phyloP scores from a whole-genome alignment of 2,329 filamentous ascomycete species.

The Colletotrichum tropicale region DNA sequence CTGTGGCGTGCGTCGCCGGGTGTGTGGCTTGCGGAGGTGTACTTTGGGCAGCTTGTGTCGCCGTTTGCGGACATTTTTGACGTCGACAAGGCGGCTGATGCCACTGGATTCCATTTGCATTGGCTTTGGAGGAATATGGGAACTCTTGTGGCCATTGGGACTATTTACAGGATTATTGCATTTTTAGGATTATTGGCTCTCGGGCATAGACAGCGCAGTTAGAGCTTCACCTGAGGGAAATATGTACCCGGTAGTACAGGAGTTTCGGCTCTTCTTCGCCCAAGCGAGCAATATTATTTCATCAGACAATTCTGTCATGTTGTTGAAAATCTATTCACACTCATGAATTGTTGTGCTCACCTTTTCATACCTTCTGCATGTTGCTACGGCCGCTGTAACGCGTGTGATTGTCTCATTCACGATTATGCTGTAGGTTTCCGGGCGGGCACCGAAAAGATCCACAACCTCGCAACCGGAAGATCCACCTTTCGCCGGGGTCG shows the following conservation, averaged over 20 bases:
- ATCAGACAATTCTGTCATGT: background rate
- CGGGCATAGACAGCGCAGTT: conserved; percentile 33
- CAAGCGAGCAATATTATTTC: accelerated
- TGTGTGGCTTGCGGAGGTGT: conserved; percentile 61
- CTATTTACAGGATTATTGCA: conserved; percentile 48
- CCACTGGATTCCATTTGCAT: conserved; percentile 50
- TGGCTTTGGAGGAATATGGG: conserved; percentile 48
- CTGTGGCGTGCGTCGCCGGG: conserved; percentile 59
- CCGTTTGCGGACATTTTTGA: conserved; percentile 57
- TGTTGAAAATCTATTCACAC: background rate
- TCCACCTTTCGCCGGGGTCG: background rate
- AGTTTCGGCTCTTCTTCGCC: accelerated
- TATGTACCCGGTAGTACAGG: accelerated
- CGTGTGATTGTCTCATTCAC: accelerated
- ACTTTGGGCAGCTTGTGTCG: conserved; percentile 55
- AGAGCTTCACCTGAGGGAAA: background rate
- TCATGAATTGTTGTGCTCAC: background rate
- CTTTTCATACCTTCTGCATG: accelerated
- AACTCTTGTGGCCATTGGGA: conserved; percentile 43
- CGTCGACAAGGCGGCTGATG: conserved; percentile 46
- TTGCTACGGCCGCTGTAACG: background rate
- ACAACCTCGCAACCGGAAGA: background rate
- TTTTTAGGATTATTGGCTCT: conserved; percentile 39
- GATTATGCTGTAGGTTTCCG: background rate
- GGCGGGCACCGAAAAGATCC: background rate